A percentile compares a stretch with the other conserved stretches of the same genome.
These are phyloP conservation scores for Posidonia oceanica DNA, from an alignment of 116 monocot genomes.

Conservation along the genomic window DNA sequence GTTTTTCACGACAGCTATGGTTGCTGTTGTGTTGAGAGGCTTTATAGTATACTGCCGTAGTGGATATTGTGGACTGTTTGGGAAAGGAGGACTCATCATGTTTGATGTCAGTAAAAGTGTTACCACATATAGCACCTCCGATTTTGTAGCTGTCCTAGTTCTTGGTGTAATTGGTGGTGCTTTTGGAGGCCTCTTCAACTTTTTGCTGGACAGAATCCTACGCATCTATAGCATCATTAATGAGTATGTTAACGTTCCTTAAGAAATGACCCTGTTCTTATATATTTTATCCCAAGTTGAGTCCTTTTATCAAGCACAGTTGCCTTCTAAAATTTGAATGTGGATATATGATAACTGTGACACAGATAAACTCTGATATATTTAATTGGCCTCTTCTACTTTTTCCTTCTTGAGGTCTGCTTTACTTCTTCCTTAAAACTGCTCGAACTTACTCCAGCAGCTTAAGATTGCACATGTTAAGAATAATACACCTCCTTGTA, in stretches of 20 bases:
- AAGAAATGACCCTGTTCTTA: conserved; percentile 22
- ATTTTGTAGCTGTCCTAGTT: conserved; percentile 53
- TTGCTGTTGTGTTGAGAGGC: conserved; percentile 74
- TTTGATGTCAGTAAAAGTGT: conserved; percentile 62
- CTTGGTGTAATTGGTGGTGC: conserved; percentile 74
- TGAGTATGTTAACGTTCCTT: conserved; percentile 40
- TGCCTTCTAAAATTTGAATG: too few relatives aligned
- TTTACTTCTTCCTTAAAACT: too few relatives aligned
- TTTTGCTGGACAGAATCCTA: conserved; percentile 54
- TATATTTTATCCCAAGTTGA: too few relatives aligned
- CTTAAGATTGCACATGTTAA: too few relatives aligned
- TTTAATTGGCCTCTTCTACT: too few relatives aligned
- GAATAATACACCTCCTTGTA: too few relatives aligned
- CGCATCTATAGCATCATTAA: conserved; percentile 69
- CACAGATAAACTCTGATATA: too few relatives aligned
- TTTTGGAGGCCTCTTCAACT: conserved; percentile 82
- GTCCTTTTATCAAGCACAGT: too few relatives aligned
- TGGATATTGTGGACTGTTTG: conserved; percentile 88
- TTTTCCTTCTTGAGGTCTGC: too few relatives aligned
- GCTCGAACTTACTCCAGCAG: too few relatives aligned
- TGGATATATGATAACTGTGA: too few relatives aligned
- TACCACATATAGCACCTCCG: conserved; percentile 36
- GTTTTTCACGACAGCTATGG: conserved; percentile 89
- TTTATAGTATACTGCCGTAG: conserved; percentile 59
- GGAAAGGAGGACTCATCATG: conserved; percentile 88